Conservation (phyloP, 2,329 filamentous ascomycete species). For the Geosmithia flava region DNA sequence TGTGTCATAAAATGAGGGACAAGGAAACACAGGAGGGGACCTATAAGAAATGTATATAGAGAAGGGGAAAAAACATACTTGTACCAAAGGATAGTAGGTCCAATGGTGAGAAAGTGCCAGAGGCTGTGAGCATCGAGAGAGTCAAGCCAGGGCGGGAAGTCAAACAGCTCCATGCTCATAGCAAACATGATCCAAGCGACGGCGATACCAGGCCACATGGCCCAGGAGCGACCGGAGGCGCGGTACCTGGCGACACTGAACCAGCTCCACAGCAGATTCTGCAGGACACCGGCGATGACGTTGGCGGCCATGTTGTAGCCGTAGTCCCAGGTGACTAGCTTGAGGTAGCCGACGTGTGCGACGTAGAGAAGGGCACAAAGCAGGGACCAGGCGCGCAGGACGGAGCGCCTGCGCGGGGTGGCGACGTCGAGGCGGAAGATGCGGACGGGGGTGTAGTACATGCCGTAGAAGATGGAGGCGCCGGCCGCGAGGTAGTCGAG, state of each 20-base stretch:
- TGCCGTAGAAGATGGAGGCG: constrained; percentile 76
- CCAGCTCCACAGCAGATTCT: constrained; percentile 76
- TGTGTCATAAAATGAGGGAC: background rate
- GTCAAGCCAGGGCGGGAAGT: constrained; percentile 77
- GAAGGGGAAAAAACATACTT: constrained; percentile 50
- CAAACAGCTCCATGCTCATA: constrained; percentile 92
- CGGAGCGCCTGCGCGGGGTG: constrained; percentile 24
- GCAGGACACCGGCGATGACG: constrained; percentile 64
- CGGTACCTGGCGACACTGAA: constrained; percentile 69
- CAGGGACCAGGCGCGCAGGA: constrained; percentile 64
- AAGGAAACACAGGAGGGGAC: background rate
- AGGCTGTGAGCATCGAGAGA: constrained; percentile 86
- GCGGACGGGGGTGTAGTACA: constrained; percentile 75
- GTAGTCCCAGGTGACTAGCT: constrained; percentile 84
- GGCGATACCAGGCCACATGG: constrained; percentile 78
- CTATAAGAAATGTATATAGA: background rate
- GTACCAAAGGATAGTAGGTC: constrained; percentile 84
- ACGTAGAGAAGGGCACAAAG: constrained; percentile 61
- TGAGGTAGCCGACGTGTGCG: constrained; percentile 72
- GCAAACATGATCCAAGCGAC: constrained; percentile 85
- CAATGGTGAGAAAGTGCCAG: constrained; percentile 91
- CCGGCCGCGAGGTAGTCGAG: constrained; percentile 94
- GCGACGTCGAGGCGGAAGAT: constrained; percentile 68
- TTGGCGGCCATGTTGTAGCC: constrained; percentile 98
- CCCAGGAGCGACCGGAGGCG: constrained; percentile 63